Evolutionary conservation across 331 rosid species (phyloP).

Genomic region (Ulmus americana): DNA sequence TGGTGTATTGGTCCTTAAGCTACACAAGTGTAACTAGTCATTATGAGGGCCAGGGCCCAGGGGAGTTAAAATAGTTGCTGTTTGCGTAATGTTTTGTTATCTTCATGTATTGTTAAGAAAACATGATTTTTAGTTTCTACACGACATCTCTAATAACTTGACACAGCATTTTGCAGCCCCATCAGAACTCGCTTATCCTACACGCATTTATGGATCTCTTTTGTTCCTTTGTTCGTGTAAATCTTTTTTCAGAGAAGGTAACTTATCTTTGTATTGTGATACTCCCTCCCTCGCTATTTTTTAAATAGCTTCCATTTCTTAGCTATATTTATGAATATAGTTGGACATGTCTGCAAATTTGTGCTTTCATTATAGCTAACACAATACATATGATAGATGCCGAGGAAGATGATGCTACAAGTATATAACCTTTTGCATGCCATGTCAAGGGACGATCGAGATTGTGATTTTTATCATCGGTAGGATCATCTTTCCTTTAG

Average conservation of each 20-base stretch:
- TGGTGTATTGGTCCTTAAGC: not conserved
- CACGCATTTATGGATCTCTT: slow-evolving; percentile 95
- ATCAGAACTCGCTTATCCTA: slow-evolving; percentile 87
- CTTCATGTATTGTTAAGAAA: not conserved
- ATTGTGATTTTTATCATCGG: slow-evolving; percentile 99
- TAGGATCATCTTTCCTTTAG: slow-evolving; percentile 31
- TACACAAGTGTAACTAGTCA: not conserved
- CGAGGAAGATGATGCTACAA: slow-evolving; percentile 97
- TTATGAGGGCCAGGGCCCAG: not conserved
- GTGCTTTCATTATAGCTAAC: slow-evolving; percentile 17
- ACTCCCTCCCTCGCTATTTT: not conserved
- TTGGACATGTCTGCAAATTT: not conserved
- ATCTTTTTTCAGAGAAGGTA: slow-evolving; percentile 92
- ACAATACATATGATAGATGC: slow-evolving; percentile 55
- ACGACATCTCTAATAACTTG: slow-evolving; percentile 59
- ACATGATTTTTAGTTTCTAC: slow-evolving; percentile 7
- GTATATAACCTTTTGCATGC: slow-evolving; percentile 82
- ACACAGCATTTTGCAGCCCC: slow-evolving; percentile 91
- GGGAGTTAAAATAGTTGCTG: not conserved
- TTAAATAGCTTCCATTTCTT: slow-evolving; percentile 16
- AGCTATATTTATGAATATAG: not conserved
- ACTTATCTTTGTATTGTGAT: slow-evolving; percentile 23
- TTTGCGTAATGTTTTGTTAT: not conserved
- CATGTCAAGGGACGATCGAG: slow-evolving; percentile 76
- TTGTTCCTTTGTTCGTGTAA: slow-evolving; percentile 90